Conservation (phyloP, 192 early-diverging fungal species). For the Coemansia erecta region DNA sequence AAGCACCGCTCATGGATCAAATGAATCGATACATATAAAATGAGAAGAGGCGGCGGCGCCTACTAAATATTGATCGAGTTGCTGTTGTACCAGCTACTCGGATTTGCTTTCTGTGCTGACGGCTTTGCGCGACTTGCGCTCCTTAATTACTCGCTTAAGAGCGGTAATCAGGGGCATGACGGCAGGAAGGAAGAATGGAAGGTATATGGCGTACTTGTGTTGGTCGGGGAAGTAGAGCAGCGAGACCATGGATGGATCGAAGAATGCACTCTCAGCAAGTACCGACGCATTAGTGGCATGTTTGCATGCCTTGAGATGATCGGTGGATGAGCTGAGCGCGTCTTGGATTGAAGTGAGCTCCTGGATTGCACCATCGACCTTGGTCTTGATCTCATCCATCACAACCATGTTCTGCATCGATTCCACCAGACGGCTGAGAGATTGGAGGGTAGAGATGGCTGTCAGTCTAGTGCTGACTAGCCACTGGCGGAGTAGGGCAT, state of each 20-base stretch:
- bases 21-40: too few relatives aligned
- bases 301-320: constrained; percentile 53
- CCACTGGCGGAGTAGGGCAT: constrained; percentile 67
- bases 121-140: neutral
- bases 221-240: constrained; percentile 98
- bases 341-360: constrained; percentile 35
- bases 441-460: constrained; percentile 74
- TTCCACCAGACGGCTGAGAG: constrained; percentile 71
- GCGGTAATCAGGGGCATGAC: constrained; percentile 69
- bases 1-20: too few relatives aligned
- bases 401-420: constrained; percentile 93
- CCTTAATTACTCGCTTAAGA: constrained; percentile 17
- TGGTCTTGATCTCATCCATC: constrained; percentile 74
- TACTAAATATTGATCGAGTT: neutral
- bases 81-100: neutral
- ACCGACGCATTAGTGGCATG: constrained; percentile 64
- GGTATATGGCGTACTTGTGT: constrained; percentile 96
- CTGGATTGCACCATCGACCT: constrained; percentile 57
- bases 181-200: constrained; percentile 92
- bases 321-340: constrained; percentile 16
- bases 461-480: constrained; percentile 71
- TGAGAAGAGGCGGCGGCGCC: too few relatives aligned
- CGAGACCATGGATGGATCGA: constrained; percentile 97
- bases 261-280: constrained; percentile 85
- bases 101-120: neutral